Evolutionary conservation across 139 green algal genomes (phyloP).

Genomic region (Micractinium sp.): DNA sequence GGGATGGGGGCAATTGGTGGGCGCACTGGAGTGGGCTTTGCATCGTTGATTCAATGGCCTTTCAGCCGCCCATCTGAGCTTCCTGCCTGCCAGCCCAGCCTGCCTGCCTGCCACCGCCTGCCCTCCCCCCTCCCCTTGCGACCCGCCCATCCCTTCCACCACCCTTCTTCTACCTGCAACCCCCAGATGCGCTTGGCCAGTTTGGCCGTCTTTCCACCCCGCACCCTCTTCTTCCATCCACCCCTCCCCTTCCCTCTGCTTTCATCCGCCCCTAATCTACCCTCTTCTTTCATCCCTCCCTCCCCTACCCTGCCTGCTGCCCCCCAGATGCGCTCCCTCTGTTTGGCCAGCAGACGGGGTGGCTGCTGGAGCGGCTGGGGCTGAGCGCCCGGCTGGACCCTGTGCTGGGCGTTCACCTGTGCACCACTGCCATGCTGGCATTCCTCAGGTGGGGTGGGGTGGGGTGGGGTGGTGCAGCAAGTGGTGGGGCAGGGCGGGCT

Average conservation of each 20-base stretch:
- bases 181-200: too few species aligned
- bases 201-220: neutral
- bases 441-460: conserved; percentile 41
- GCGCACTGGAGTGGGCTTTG: too few species aligned
- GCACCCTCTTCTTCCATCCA: neutral
- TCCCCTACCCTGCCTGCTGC: neutral
- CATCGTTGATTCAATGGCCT: too few species aligned
- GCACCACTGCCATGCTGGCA: conserved; percentile 29
- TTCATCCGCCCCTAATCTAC: neutral
- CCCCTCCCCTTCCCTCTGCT: neutral
- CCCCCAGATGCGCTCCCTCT: conserved; percentile 37
- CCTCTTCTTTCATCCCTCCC: neutral
- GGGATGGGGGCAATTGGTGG: too few species aligned
- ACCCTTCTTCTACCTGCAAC: too few species aligned
- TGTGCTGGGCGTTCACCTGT: conserved; percentile 46
- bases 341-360: conserved; percentile 33
- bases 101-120: too few species aligned
- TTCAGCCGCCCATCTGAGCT: too few species aligned
- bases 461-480: neutral
- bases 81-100: too few species aligned
- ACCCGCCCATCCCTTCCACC: too few species aligned
- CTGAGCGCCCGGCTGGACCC: conserved; percentile 52
- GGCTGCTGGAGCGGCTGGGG: conserved; percentile 35
- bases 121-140: too few species aligned
- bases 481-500: too few species aligned